Evolutionary conservation across 1,284 basidiomycete genomes (phyloP).

Genomic region (Ustanciosporium gigantosporum): DNA sequence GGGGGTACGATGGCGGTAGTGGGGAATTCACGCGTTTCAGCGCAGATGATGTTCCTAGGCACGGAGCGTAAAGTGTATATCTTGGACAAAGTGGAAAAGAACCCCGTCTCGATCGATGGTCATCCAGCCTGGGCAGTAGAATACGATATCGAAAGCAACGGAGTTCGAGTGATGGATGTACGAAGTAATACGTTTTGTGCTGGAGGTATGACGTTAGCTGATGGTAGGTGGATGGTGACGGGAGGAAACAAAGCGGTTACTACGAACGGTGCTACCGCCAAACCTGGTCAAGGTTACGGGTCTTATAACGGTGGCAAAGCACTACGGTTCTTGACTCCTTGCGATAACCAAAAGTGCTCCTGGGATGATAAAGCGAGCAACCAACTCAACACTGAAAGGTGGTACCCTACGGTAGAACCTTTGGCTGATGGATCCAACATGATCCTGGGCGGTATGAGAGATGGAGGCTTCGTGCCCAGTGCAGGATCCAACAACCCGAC

Average conservation of each 20-base stretch:
- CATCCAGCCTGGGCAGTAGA: slow-evolving; percentile 50
- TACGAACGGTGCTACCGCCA: slow-evolving; percentile 36
- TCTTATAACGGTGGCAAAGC: slow-evolving; percentile 46
- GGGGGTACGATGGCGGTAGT: slow-evolving; percentile 40
- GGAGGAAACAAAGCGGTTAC: slow-evolving; percentile 52
- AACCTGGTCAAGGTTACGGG: slow-evolving; percentile 31
- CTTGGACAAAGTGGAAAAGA: slow-evolving; percentile 56
- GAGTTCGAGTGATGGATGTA: slow-evolving; percentile 35
- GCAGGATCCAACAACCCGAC: slow-evolving; percentile 41
- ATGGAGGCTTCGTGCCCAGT: slow-evolving; percentile 50
- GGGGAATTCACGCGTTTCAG: slow-evolving; percentile 51
- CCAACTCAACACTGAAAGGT: slow-evolving; percentile 46
- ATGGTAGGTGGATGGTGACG: slow-evolving; percentile 46
- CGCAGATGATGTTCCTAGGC: slow-evolving; percentile 55
- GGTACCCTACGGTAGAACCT: slow-evolving; percentile 55
- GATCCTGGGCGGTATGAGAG: slow-evolving; percentile 48
- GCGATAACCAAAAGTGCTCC: slow-evolving; percentile 32
- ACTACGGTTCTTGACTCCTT: slow-evolving; percentile 39
- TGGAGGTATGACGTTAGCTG: slow-evolving; percentile 44
- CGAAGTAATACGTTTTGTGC: slow-evolving; percentile 56
- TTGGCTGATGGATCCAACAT: slow-evolving; percentile 43
- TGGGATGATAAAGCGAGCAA: slow-evolving; percentile 39
- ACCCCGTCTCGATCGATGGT: slow-evolving; percentile 34
- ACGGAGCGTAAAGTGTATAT: slow-evolving; percentile 49
- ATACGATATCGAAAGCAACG: slow-evolving; percentile 45